Evolutionary conservation across 1,139 yeast species (phyloP), one percentile per base, ranked within the genome.

Genomic region (Candida sp.): DNA sequence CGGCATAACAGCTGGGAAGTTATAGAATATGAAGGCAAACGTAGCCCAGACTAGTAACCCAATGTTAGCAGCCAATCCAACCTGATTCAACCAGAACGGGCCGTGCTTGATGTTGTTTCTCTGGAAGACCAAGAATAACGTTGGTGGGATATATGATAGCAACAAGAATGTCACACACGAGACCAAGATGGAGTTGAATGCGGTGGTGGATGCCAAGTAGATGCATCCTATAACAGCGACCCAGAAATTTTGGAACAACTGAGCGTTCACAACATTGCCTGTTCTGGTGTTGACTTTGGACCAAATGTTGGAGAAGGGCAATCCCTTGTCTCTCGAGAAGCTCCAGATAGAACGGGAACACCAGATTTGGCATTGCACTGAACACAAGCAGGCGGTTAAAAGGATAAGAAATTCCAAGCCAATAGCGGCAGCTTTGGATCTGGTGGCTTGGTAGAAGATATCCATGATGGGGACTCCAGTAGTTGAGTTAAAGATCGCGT

Each of bases 311-410:
- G 78, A 72, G 4, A 70, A 74, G 2, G 77, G 77, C 51, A 75
- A 65, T 2, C 80, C 80, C 44, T 72, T 69, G 68, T 88, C 93
- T 68, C 93, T 82, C 17, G 91, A 78, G 65, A 87, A 88, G 6
- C 92, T 85, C 93, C 93, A 88, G 60, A 89, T 81, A 58, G 86
- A 70, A 64, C 91, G 76, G 42, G 90, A 86, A 70, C 84, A 88
- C 90, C 91, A 85, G 3, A 93, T 86, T 62, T 87, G 92, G 51
- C 87, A 80, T 7, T 89, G 80, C 55, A 86, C 84, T 53, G 84
- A 84, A 66, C 92, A 87, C 35, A 91, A 91, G 60, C 82, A 73
- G 2, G 89, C 86, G 8, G 91, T 86, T 49, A 82, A 71, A 51
- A 85, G 70, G 47, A 86, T 75, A 55, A 87, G 68, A 23, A 80